phyloP scores from a whole-genome alignment of 2,329 filamentous ascomycete species.

The Aureobasidium subglaciale region DNA sequence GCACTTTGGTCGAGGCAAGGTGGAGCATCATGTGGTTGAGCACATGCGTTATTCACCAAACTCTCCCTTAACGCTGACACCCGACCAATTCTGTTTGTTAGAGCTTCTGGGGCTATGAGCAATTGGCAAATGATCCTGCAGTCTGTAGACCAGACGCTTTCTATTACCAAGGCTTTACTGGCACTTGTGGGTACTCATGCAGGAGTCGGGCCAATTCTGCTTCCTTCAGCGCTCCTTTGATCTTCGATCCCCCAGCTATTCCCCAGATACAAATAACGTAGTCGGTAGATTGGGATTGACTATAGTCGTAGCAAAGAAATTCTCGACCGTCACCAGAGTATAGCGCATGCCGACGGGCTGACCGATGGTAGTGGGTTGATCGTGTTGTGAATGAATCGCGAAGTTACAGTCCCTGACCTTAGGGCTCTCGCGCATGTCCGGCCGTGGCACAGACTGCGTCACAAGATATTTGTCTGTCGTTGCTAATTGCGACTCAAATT shows the following conservation, averaged over 20 bases:
- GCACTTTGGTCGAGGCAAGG: too few relatives aligned
- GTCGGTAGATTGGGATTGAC: background rate
- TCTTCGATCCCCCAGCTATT: background rate
- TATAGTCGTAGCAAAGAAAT: background rate
- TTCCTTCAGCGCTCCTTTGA: background rate
- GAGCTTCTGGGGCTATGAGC: too few relatives aligned
- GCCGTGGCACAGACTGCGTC: background rate
- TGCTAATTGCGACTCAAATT: background rate
- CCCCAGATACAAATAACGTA: background rate
- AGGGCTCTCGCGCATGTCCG: background rate
- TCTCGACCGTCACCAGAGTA: too few relatives aligned
- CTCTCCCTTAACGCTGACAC: background rate
- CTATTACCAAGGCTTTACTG: background rate
- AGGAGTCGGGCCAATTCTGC: background rate
- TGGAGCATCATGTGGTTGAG: too few relatives aligned
- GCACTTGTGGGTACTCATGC: constrained; percentile 3
- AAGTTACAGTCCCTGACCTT: background rate
- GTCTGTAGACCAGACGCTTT: background rate
- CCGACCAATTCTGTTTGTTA: too few relatives aligned
- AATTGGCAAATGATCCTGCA: too few relatives aligned
- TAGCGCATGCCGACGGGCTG: too few relatives aligned
- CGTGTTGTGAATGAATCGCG: too few relatives aligned
- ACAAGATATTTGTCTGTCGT: background rate
- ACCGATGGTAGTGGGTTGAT: too few relatives aligned
- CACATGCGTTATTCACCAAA: background rate